Percentiles rank a stretch among this genome's conserved stretches.
These are phyloP conservation scores for Trichoderma sp. DNA, from an alignment of 2,329 filamentous ascomycete genomes.

Conservation along the genomic window DNA sequence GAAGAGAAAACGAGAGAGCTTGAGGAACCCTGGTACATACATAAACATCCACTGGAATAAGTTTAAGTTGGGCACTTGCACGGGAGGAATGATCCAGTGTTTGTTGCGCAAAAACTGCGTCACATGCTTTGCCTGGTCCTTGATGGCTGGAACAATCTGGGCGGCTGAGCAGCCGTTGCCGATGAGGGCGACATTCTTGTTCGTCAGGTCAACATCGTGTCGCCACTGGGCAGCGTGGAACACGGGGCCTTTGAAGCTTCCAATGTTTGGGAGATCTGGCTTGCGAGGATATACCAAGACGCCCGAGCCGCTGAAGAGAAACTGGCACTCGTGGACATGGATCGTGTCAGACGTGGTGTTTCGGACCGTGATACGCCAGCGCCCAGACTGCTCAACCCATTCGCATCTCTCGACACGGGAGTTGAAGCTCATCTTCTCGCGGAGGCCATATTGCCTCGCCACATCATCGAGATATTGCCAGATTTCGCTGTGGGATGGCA, in stretches of 20 bases:
- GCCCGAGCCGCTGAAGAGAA: constrained; percentile 43
- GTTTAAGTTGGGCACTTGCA: constrained; percentile 31
- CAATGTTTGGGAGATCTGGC: constrained; percentile 50
- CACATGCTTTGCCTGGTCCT: constrained; percentile 37
- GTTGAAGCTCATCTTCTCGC: constrained; percentile 43
- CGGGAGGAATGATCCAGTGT: constrained; percentile 45
- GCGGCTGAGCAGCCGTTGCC: constrained; percentile 58
- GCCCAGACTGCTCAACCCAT: constrained; percentile 40
- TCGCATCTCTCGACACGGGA: constrained; percentile 41
- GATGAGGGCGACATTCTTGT: constrained; percentile 54
- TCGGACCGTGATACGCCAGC: constrained; percentile 41
- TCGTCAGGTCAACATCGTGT: constrained; percentile 48
- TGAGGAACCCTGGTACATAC: constrained; percentile 48
- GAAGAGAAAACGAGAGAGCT: constrained; percentile 46
- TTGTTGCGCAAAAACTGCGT: constrained; percentile 47
- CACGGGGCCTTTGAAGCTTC: constrained; percentile 53
- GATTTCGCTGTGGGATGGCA: constrained; percentile 59
- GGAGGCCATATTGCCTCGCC: constrained; percentile 48
- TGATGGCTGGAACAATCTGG: constrained; percentile 53
- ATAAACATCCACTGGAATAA: constrained; percentile 41
- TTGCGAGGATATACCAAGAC: constrained; percentile 38
- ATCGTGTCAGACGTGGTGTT: constrained; percentile 30
- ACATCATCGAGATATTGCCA: constrained; percentile 56
- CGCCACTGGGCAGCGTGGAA: constrained; percentile 61
- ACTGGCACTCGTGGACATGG: constrained; percentile 42